A percentile compares a stretch with the other conserved stretches of the same genome.
phyloP scores from a whole-genome alignment of 139 green algal genomes.

The Chlamydomonas incerta region DNA sequence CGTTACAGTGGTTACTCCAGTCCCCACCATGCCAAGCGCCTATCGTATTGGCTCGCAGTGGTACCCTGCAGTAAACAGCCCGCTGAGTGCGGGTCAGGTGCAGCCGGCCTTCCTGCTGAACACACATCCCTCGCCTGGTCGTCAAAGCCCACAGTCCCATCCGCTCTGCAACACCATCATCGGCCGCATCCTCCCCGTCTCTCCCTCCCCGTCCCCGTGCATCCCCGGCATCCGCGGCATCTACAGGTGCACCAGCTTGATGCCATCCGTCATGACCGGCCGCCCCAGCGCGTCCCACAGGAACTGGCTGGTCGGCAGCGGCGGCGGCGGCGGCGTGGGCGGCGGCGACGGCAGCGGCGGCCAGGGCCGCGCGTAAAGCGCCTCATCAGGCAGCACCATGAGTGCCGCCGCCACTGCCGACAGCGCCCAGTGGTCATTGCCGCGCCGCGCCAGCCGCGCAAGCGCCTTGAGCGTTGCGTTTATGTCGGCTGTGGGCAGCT shows the following conservation, averaged over 20 bases:
- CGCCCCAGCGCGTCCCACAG: conserved; percentile 59
- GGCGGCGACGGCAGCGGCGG: conserved; percentile 57
- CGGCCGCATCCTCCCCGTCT: too few relatives aligned
- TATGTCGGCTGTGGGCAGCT: background rate
- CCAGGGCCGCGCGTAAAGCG: conserved; percentile 43
- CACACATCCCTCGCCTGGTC: too few relatives aligned
- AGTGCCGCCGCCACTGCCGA: conserved; percentile 25
- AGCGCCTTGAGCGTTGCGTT: conserved; percentile 26
- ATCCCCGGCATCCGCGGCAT: too few relatives aligned
- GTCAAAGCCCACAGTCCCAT: too few relatives aligned
- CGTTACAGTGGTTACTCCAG: too few relatives aligned
- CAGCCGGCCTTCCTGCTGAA: too few relatives aligned
- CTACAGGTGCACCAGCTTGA: conserved; percentile 40
- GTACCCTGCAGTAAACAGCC: too few relatives aligned
- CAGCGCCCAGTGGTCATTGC: background rate
- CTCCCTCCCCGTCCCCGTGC: too few relatives aligned
- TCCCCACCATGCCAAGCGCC: too few relatives aligned
- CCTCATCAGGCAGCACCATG: conserved; percentile 40
- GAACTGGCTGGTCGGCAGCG: conserved; percentile 58
- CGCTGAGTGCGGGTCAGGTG: too few relatives aligned
- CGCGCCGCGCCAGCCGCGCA: background rate
- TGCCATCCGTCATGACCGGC: conserved; percentile 59
- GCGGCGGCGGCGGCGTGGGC: conserved; percentile 54
- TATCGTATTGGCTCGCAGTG: too few relatives aligned
- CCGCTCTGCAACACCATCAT: too few relatives aligned